Percentiles rank a stretch among this genome's conserved stretches.
phyloP scores from a whole-genome alignment of 2,329 filamentous ascomycete species.

The Cercospora brassicicola region DNA sequence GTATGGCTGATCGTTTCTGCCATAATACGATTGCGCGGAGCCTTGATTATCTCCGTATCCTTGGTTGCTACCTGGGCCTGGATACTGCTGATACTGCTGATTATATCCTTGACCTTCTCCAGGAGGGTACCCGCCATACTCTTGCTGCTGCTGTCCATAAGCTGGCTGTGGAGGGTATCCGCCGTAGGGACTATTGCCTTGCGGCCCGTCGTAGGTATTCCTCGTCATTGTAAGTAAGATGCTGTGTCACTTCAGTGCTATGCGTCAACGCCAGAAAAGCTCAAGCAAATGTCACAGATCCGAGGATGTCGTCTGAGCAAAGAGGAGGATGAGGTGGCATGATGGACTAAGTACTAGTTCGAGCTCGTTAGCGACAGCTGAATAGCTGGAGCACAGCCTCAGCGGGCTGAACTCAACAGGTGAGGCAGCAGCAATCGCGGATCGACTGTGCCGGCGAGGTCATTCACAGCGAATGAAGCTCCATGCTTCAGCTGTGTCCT shows the following conservation, averaged over 20 bases:
- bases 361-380: constrained; percentile 7
- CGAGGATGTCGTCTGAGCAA: background rate
- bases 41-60: constrained; percentile 19
- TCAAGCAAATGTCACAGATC: background rate
- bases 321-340: background rate
- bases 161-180: constrained; percentile 22
- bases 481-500: background rate
- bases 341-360: constrained; percentile 3
- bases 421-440: constrained; percentile 21
- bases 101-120: constrained; percentile 13
- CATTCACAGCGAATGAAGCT: background rate
- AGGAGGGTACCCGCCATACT: constrained; percentile 20
- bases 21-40: constrained; percentile 35
- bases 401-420: constrained; percentile 59
- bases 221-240: constrained; percentile 17
- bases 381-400: constrained; percentile 24
- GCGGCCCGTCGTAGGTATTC: constrained; percentile 23
- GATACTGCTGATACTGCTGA: constrained; percentile 16
- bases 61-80: background rate
- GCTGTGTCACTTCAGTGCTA: background rate
- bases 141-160: constrained; percentile 22
- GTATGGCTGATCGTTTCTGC: constrained; percentile 33
- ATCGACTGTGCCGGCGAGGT: background rate
- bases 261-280: background rate
- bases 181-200: constrained; percentile 12